These are phyloP conservation scores for Aspergillus sp. DNA, from an alignment of 2,329 filamentous ascomycete genomes.

Conservation along the genomic window DNA sequence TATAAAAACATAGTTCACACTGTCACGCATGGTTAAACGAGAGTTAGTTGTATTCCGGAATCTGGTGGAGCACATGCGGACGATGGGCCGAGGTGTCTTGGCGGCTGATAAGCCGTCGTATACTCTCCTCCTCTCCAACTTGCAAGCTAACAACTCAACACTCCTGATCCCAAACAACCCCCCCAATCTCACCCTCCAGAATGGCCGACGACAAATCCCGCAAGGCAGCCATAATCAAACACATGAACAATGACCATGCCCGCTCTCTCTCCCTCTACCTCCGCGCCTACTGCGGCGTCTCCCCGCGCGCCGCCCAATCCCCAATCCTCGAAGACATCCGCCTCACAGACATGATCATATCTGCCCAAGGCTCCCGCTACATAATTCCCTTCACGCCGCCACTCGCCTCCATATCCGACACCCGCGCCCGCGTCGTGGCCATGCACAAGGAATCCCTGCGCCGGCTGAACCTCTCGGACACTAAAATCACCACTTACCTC, in stretches of 20 bases:
- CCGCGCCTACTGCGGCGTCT: conserved; percentile 66
- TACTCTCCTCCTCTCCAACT: no score
- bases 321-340: conserved; percentile 67
- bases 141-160: neutral
- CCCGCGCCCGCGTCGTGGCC: conserved; percentile 68
- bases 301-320: conserved; percentile 54
- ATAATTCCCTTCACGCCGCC: conserved; percentile 68
- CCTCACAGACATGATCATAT: conserved; percentile 63
- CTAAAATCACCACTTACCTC: conserved; percentile 54
- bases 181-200: neutral
- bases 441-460: conserved; percentile 65
- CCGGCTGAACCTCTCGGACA: conserved; percentile 60
- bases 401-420: conserved; percentile 66
- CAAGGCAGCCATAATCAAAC: conserved; percentile 66
- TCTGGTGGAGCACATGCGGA: no score
- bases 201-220: conserved; percentile 28
- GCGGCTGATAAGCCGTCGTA: no score
- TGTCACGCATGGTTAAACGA: no score
- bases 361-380: conserved; percentile 47
- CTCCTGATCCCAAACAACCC: neutral
- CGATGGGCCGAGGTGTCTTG: no score
- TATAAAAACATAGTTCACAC: neutral
- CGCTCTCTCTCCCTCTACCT: conserved; percentile 75
- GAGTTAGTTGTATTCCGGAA: no score
- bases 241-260: conserved; percentile 85